Conservation (phyloP, 2,329 filamentous ascomycete species). For the Trichophaea hybrida region DNA sequence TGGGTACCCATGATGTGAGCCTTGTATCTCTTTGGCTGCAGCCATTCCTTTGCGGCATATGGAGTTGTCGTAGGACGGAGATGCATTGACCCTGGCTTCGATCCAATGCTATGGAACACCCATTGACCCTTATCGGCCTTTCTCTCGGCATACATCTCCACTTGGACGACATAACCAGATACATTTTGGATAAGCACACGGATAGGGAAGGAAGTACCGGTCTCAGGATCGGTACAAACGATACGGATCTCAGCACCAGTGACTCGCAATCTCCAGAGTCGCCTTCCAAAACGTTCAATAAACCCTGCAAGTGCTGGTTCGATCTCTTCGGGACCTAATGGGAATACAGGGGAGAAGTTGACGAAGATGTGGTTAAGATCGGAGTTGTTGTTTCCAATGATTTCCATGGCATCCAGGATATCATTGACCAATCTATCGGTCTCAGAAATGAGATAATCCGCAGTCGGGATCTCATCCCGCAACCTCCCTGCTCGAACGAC, state of each 20-base stretch:
- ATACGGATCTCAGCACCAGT: constrained; percentile 97
- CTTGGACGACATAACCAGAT: constrained; percentile 91
- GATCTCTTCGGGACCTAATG: constrained; percentile 74
- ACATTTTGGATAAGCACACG: constrained; percentile 97
- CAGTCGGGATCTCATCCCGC: constrained; percentile 94
- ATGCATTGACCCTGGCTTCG: constrained; percentile 91
- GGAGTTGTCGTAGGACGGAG: constrained; percentile 78
- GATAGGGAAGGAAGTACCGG: constrained; percentile 74
- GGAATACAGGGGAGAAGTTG: constrained; percentile 97
- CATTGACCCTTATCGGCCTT: constrained; percentile 97
- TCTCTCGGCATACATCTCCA: constrained; percentile 93
- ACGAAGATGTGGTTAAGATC: constrained; percentile 99
- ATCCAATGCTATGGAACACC: constrained; percentile 96
- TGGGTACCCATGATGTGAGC: constrained; percentile 98
- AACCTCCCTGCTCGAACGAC: constrained; percentile 88
- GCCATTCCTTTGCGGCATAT: constrained; percentile 95
- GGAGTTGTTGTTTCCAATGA: constrained; percentile 97
- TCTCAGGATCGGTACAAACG: constrained; percentile 80
- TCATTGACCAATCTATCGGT: constrained; percentile 94
- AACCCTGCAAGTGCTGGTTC: constrained; percentile 89
- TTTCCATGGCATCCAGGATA: constrained; percentile 92
- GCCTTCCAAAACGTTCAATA: constrained; percentile 87
- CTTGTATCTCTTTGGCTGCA: constrained; percentile 98
- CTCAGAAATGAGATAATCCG: constrained; percentile 94
- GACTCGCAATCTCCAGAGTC: constrained; percentile 90